Conservation (phyloP, 2,329 filamentous ascomycete genomes). For the Alternaria sp. region DNA sequence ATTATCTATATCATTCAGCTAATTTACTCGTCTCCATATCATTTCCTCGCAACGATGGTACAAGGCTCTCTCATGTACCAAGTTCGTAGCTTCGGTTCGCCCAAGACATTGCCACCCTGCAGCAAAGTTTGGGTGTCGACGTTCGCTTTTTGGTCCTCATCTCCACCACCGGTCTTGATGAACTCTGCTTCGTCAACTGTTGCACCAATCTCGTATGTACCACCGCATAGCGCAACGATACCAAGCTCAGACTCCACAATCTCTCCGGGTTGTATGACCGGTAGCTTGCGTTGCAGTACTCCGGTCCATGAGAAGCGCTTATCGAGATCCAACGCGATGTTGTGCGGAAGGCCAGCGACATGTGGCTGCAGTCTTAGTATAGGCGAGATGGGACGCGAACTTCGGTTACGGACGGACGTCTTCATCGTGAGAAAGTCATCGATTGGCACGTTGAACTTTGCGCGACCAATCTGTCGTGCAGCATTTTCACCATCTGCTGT, state of each 20-base stretch:
- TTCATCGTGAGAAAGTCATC: slow-evolving; percentile 75
- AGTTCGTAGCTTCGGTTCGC: slow-evolving; percentile 52
- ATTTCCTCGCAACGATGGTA: slow-evolving; percentile 51
- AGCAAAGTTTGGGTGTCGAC: slow-evolving; percentile 39
- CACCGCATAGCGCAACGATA: slow-evolving; percentile 78
- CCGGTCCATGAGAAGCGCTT: slow-evolving; percentile 88
- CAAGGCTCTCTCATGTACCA: slow-evolving; percentile 59
- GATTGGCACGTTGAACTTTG: slow-evolving; percentile 58
- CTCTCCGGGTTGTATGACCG: slow-evolving; percentile 67
- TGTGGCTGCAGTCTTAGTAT: slow-evolving; percentile 80
- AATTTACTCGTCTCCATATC: not conserved
- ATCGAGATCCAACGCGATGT: slow-evolving; percentile 80
- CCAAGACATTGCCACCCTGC: slow-evolving; percentile 38
- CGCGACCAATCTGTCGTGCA: slow-evolving; percentile 52
- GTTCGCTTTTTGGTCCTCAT: slow-evolving; percentile 28
- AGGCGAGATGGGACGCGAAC: slow-evolving; percentile 71
- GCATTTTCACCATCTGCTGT: slow-evolving; percentile 15
- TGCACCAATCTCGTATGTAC: slow-evolving; percentile 83
- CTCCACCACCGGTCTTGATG: slow-evolving; percentile 31
- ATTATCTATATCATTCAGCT: not conserved
- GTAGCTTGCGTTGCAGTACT: slow-evolving; percentile 77
- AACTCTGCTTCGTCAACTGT: slow-evolving; percentile 81
- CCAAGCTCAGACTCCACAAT: slow-evolving; percentile 72
- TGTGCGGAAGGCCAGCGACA: slow-evolving; percentile 75
- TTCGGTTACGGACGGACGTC: slow-evolving; percentile 79